These are phyloP conservation scores for Dysphania ambrosioides DNA, from an alignment of 148 eudicot genomes.

Conservation along the genomic window DNA sequence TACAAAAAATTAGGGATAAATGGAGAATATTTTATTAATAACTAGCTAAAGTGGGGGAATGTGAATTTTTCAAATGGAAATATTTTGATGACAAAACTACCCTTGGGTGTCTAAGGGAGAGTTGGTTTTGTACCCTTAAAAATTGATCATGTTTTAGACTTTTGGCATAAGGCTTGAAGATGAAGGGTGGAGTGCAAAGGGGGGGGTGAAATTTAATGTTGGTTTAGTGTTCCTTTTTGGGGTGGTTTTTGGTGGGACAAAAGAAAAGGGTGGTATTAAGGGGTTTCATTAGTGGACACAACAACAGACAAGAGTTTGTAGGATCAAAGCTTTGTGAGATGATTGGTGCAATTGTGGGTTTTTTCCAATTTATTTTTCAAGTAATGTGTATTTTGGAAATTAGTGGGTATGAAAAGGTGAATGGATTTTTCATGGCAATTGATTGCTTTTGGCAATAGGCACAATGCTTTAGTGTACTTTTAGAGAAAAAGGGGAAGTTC, in stretches of 20 bases:
- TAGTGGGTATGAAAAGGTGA: slow-evolving; percentile 28
- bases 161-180: slow-evolving; percentile 19
- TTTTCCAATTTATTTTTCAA: neutral
- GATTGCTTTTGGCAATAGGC: slow-evolving; percentile 22
- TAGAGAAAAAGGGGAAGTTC: slow-evolving; percentile 18
- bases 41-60: too few species aligned
- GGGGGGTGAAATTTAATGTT: neutral
- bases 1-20: too few species aligned
- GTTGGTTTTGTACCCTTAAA: slow-evolving; percentile 16
- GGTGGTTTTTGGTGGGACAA: slow-evolving; percentile 26
- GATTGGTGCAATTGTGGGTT: slow-evolving; percentile 27
- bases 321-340: slow-evolving; percentile 34
- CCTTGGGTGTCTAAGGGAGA: neutral
- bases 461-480: neutral
- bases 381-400: slow-evolving; percentile 10
- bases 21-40: too few species aligned
- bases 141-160: neutral
- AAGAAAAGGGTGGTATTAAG: neutral
- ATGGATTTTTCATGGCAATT: slow-evolving; percentile 20
- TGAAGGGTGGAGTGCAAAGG: slow-evolving; percentile 22
- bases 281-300: too few species aligned
- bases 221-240: neutral
- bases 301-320: slow-evolving; percentile 40
- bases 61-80: slow-evolving; percentile 11
- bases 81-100: slow-evolving; percentile 10